Conservation (phyloP, 768 basidiomycete species). For the Leucosporidium scottii region DNA sequence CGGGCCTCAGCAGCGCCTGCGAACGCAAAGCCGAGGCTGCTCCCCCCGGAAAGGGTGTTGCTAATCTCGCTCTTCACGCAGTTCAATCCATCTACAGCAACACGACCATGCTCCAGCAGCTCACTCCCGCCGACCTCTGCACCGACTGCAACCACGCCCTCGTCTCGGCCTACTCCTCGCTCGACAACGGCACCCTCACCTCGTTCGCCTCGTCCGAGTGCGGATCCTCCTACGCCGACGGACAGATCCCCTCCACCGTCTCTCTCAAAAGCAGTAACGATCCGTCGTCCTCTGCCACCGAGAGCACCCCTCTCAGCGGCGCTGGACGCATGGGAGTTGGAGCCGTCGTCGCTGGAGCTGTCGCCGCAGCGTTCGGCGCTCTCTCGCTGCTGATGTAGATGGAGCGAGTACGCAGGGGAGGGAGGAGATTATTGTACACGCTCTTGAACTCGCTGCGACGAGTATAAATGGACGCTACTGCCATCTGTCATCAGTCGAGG, state of each 20-base stretch:
- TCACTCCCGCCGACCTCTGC: constrained; percentile 37
- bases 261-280: too few relatives aligned
- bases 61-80: constrained; percentile 28
- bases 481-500: not conserved
- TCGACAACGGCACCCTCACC: not conserved
- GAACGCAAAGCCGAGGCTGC: too few relatives aligned
- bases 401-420: too few relatives aligned
- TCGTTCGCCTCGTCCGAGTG: not conserved
- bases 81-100: constrained; percentile 32
- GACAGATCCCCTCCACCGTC: not conserved
- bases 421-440: too few relatives aligned
- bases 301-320: too few relatives aligned
- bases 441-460: not conserved
- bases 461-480: not conserved
- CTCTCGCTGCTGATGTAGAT: too few relatives aligned
- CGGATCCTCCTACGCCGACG: constrained; percentile 1
- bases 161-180: constrained; percentile 3
- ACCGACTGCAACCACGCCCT: constrained; percentile 40
- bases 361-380: too few relatives aligned
- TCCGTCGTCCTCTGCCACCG: too few relatives aligned
- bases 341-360: too few relatives aligned
- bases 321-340: too few relatives aligned
- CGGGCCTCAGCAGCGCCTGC: too few relatives aligned
- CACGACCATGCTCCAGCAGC: constrained; percentile 19
- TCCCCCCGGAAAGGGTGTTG: too few relatives aligned